Percentiles rank a stretch among this genome's conserved stretches.
These are phyloP conservation scores for Kluyveromyces marxianus DNA, from an alignment of 1,139 yeast genomes.

Conservation along the genomic window DNA sequence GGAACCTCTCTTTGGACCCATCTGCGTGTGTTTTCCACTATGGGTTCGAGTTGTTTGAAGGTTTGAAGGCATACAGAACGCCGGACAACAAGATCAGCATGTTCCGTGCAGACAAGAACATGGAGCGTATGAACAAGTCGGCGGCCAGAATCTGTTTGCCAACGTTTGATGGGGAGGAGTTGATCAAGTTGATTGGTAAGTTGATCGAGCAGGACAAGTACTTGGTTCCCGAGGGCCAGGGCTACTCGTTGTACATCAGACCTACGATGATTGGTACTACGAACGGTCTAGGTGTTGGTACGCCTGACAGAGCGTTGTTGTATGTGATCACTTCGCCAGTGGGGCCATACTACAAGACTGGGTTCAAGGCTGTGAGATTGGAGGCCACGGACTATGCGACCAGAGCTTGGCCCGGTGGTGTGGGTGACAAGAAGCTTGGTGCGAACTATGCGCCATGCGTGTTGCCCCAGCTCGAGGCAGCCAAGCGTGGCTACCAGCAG, in stretches of 20 bases:
- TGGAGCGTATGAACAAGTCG: conserved; percentile 83
- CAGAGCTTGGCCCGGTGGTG: conserved; percentile 99
- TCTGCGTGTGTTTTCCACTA: conserved; percentile 87
- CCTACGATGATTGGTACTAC: conserved; percentile 94
- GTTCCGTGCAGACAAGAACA: conserved; percentile 87
- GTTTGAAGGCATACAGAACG: conserved; percentile 88
- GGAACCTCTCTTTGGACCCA: conserved; percentile 69
- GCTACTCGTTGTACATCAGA: conserved; percentile 85
- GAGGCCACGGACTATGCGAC: conserved; percentile 95
- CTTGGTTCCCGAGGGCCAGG: conserved; percentile 76
- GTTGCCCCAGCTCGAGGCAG: conserved; percentile 83
- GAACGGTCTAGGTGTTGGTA: conserved; percentile 72
- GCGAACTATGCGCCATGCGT: conserved; percentile 97
- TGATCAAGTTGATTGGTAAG: conserved; percentile 65
- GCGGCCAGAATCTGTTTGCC: conserved; percentile 87
- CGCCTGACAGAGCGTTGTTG: conserved; percentile 73
- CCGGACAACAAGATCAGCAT: conserved; percentile 60
- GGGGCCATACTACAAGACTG: conserved; percentile 84
- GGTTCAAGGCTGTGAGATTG: conserved; percentile 86
- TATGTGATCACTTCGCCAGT: conserved; percentile 91
- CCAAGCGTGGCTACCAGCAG: conserved; percentile 83
- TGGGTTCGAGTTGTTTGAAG: conserved; percentile 92
- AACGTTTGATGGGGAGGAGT: conserved; percentile 68
- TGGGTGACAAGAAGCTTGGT: conserved; percentile 91
- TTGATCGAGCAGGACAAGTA: conserved; percentile 64